These are phyloP conservation scores for Leccinum incarnatum DNA, from an alignment of 768 basidiomycete species.

Conservation along the genomic window DNA sequence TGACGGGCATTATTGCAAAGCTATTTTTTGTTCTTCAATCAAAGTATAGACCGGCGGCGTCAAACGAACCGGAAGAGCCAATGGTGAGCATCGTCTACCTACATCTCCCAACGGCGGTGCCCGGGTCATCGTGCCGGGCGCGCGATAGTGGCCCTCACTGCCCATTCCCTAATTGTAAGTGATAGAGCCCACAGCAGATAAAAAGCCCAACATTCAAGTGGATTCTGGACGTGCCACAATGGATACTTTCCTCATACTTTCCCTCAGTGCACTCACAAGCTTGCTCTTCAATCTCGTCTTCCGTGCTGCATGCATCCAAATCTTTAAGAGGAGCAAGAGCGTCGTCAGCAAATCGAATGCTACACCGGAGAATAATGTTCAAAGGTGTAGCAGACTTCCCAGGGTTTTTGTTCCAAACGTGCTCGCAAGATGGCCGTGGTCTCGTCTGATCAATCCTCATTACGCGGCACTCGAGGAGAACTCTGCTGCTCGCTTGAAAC, in stretches of 20 bases:
- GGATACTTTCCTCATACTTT: background rate
- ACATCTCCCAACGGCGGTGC: too few relatives aligned
- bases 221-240: background rate
- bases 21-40: background rate
- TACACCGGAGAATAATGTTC: background rate
- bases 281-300: background rate
- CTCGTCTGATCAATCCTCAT: background rate
- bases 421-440: background rate
- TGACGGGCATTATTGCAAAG: background rate
- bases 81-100: background rate
- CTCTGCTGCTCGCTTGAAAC: background rate
- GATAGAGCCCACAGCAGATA: background rate
- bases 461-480: background rate
- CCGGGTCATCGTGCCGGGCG: background rate
- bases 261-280: background rate
- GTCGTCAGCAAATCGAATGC: background rate
- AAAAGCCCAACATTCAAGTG: background rate
- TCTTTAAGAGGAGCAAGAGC: background rate
- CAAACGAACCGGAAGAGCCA: background rate
- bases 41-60: background rate
- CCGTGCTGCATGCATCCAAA: background rate
- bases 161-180: background rate
- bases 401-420: background rate
- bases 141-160: background rate
- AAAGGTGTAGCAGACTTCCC: background rate